Evolutionary conservation across 2,329 filamentous ascomycete genomes (phyloP).

Genomic region (Penicillium glabrum): DNA sequence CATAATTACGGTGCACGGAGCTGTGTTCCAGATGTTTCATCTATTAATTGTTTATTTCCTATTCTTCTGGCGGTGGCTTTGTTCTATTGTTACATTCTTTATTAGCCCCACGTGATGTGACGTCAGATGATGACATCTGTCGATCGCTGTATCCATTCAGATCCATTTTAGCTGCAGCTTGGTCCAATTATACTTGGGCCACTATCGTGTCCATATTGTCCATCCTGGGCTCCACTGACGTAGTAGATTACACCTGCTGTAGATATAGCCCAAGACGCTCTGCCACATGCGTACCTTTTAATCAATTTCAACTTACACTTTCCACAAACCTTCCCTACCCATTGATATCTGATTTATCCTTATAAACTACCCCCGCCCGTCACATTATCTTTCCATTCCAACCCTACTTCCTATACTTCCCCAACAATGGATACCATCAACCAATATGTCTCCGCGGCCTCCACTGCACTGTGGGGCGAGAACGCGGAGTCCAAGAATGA

Average conservation of each 20-base stretch:
- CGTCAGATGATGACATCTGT: constrained; percentile 19
- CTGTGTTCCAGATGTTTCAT: neutral
- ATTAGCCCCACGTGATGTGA: constrained; percentile 20
- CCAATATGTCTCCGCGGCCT: constrained; percentile 50
- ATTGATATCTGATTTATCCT: neutral
- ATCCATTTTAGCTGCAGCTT: neutral
- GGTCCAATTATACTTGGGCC: neutral
- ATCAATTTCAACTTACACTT: neutral
- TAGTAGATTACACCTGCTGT: constrained; percentile 7
- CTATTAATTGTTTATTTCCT: neutral
- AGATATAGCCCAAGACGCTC: neutral
- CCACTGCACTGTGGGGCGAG: constrained; percentile 52
- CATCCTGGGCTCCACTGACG: constrained; percentile 15
- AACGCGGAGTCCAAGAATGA: constrained; percentile 26
- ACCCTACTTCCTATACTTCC: neutral
- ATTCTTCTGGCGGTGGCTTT: neutral
- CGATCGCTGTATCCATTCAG: constrained; percentile 1
- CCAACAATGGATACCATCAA: constrained; percentile 64
- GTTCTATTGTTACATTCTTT: neutral
- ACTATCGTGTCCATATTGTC: neutral
- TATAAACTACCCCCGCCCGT: neutral
- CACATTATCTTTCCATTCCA: neutral
- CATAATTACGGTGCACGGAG: neutral
- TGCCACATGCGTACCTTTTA: neutral
- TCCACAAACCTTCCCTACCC: neutral